These are phyloP conservation scores for Solanum tarijense DNA, from an alignment of 257 asterid genomes.

Conservation along the genomic window DNA sequence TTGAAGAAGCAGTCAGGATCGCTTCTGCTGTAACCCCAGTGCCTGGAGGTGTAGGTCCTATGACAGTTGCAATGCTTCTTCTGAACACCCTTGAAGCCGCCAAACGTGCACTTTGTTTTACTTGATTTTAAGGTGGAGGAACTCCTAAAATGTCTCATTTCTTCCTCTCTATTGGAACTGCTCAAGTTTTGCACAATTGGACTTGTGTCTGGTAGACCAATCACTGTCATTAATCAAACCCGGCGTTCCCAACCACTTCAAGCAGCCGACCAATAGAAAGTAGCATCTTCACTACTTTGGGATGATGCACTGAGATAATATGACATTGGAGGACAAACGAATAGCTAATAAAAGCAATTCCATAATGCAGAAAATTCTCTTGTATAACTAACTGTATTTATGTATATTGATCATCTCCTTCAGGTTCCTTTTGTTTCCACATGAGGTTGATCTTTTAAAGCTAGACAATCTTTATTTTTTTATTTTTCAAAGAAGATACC, in stretches of 20 bases:
- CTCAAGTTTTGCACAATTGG: not conserved
- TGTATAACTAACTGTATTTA: not conserved
- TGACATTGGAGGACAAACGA: not conserved
- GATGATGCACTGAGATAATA: not conserved
- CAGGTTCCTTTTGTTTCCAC: not conserved
- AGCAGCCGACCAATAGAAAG: not conserved
- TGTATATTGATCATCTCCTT: not conserved
- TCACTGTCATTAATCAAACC: not conserved
- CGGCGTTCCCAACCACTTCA: not conserved
- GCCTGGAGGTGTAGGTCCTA: conserved; percentile 95
- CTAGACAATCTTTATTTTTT: not conserved
- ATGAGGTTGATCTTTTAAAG: not conserved
- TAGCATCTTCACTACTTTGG: not conserved
- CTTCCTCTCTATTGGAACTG: not conserved
- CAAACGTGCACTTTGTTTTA: conserved; percentile 32
- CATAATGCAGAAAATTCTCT: not conserved
- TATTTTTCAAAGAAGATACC: not conserved
- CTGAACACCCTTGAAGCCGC: conserved; percentile 71
- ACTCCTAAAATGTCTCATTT: not conserved
- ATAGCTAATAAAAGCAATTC: not conserved
- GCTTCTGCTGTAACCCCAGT: conserved; percentile 87
- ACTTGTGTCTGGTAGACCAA: not conserved
- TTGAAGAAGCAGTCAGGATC: conserved; percentile 50
- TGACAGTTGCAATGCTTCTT: conserved; percentile 92
- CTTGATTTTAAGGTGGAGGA: not conserved